phyloP scores from a whole-genome alignment of 352 stramenopile species.

The Plasmopara muralis region DNA sequence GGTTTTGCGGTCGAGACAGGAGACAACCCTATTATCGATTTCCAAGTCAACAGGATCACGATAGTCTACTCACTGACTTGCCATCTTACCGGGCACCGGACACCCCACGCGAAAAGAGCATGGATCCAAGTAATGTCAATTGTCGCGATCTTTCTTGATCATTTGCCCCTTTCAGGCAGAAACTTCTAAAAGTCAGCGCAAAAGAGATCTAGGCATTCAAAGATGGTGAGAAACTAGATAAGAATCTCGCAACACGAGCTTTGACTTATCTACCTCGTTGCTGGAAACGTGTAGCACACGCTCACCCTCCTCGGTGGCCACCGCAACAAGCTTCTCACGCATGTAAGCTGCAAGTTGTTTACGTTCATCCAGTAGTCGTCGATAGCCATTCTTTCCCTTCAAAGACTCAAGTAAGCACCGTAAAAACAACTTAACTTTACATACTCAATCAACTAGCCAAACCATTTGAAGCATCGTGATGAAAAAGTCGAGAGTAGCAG shows the following conservation, averaged over 20 bases:
- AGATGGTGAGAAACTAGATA: background rate
- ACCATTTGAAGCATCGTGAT: slow-evolving; percentile 99
- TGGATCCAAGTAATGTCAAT: slow-evolving; percentile 93
- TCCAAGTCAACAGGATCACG: slow-evolving; percentile 6
- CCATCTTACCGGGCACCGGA: slow-evolving; percentile 84
- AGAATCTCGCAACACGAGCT: background rate
- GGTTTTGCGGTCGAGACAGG: slow-evolving; percentile 70
- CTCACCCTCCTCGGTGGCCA: slow-evolving; percentile 87
- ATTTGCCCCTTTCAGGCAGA: slow-evolving; percentile 24
- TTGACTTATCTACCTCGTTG: slow-evolving; percentile 74
- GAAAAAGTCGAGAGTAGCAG: slow-evolving; percentile 96
- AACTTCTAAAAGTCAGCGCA: slow-evolving; percentile 86
- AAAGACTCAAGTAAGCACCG: background rate
- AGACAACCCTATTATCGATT: slow-evolving; percentile 72
- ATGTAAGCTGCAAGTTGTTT: slow-evolving; percentile 76
- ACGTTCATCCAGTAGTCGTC: slow-evolving; percentile 80
- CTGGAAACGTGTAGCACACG: slow-evolving; percentile 80
- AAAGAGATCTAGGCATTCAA: slow-evolving; percentile 58
- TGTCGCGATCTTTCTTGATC: slow-evolving; percentile 28
- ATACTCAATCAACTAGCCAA: slow-evolving; percentile 4
- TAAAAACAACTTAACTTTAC: no score
- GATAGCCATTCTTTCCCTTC: slow-evolving; percentile 79
- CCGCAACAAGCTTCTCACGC: slow-evolving; percentile 44
- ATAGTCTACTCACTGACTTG: background rate
- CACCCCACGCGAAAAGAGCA: slow-evolving; percentile 96